Percentiles rank a stretch among this genome's conserved stretches.
Conservation (phyloP, 148 eudicot species). For the Chenopodium formosanum region DNA sequence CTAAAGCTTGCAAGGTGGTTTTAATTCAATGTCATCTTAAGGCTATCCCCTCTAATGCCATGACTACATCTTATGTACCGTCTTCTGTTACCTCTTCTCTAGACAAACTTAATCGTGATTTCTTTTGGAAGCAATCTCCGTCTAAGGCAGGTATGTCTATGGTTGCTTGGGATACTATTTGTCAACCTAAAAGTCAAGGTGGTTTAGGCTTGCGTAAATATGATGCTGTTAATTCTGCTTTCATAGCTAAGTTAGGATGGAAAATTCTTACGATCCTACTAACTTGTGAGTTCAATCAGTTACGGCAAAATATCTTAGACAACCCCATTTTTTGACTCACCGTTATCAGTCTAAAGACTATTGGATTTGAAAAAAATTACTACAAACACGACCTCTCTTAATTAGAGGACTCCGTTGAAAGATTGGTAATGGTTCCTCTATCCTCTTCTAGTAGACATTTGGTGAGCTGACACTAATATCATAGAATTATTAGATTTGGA, state of each 20-base stretch:
- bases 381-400: not conserved
- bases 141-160: not conserved
- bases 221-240: not conserved
- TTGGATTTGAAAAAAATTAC: not conserved
- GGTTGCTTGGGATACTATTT: not conserved
- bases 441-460: not conserved
- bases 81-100: no score
- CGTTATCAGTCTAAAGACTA: not conserved
- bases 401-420: not conserved
- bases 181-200: not conserved
- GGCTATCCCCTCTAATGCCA: not conserved
- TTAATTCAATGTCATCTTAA: not conserved
- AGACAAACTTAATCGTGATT: not conserved
- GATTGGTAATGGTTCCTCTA: not conserved
- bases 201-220: not conserved
- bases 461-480: not conserved
- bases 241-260: not conserved
- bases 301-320: not conserved
- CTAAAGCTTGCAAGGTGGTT: not conserved
- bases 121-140: not conserved
- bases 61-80: not conserved
- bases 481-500: no score
- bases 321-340: not conserved
- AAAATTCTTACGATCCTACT: not conserved
- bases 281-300: not conserved